A percentile compares a stretch with the other conserved stretches of the same genome.
Evolutionary conservation across 352 stramenopile species (phyloP).

Genomic region (Globisporangium camurandrum): DNA sequence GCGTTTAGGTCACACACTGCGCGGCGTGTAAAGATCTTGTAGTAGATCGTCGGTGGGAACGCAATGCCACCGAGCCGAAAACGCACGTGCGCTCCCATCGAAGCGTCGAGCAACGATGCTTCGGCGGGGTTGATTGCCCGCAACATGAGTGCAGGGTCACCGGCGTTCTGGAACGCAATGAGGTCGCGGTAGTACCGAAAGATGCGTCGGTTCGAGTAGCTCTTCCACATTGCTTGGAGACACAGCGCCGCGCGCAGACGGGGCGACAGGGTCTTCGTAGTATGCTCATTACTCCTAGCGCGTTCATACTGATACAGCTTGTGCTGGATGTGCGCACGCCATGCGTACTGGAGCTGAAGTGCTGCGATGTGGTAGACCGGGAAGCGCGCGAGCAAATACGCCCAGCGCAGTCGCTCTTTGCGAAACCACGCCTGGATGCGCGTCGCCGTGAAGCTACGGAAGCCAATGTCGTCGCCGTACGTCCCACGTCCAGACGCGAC

Average conservation of each 20-base stretch:
- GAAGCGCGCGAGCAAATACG: slow-evolving; percentile 40
- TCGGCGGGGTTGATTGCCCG: slow-evolving; percentile 80
- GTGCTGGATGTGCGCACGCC: slow-evolving; percentile 48
- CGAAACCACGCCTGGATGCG: slow-evolving; percentile 66
- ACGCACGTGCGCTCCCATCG: slow-evolving; percentile 75
- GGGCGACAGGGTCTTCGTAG: slow-evolving; percentile 14
- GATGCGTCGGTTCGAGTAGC: slow-evolving; percentile 68
- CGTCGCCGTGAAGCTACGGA: slow-evolving; percentile 49
- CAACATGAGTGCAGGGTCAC: slow-evolving; percentile 75
- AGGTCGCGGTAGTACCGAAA: slow-evolving; percentile 78
- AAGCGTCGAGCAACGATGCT: slow-evolving; percentile 63
- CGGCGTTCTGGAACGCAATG: slow-evolving; percentile 67
- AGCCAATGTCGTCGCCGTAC: slow-evolving; percentile 50
- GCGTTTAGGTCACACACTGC: slow-evolving; percentile 85
- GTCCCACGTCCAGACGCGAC: slow-evolving; percentile 31
- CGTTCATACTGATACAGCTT: slow-evolving; percentile 18
- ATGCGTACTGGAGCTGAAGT: slow-evolving; percentile 74
- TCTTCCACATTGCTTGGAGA: slow-evolving; percentile 62
- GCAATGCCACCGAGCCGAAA: slow-evolving; percentile 82
- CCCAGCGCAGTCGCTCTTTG: slow-evolving; percentile 37
- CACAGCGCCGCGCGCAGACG: slow-evolving; percentile 31
- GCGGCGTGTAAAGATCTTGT: slow-evolving; percentile 89
- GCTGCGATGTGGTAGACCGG: slow-evolving; percentile 83
- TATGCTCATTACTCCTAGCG: not conserved
- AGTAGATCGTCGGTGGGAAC: slow-evolving; percentile 92